A percentile compares a stretch with the other conserved stretches of the same genome.
Conservation (phyloP, 2,329 filamentous ascomycete species). For the Myriosclerotinia duriaeana region DNA sequence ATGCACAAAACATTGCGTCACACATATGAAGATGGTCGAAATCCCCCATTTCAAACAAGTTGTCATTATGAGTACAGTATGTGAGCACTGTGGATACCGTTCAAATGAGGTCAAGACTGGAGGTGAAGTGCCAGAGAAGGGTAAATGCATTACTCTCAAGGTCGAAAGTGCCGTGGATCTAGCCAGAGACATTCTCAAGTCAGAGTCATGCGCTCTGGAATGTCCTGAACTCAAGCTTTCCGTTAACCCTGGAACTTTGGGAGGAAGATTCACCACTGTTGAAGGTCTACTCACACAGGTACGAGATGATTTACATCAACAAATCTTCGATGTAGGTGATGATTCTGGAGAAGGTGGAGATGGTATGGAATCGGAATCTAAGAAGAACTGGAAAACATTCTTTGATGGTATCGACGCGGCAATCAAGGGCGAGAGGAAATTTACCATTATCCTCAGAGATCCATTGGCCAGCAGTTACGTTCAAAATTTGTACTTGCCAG, state of each 20-base stretch:
- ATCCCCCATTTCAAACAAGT: slow-evolving; percentile 99
- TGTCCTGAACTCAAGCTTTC: slow-evolving; percentile 84
- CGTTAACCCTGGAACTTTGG: slow-evolving; percentile 90
- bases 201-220: slow-evolving; percentile 82
- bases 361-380: slow-evolving; percentile 66
- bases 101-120: slow-evolving; percentile 98
- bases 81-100: slow-evolving; percentile 87
- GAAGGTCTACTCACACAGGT: slow-evolving; percentile 93
- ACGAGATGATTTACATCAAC: slow-evolving; percentile 79
- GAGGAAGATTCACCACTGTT: slow-evolving; percentile 93
- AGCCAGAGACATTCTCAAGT: slow-evolving; percentile 91
- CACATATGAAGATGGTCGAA: slow-evolving; percentile 98
- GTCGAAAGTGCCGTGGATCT: slow-evolving; percentile 73
- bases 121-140: slow-evolving; percentile 82
- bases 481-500: slow-evolving; percentile 79
- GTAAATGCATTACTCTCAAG: slow-evolving; percentile 76
- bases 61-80: slow-evolving; percentile 90
- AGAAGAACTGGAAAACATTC: slow-evolving; percentile 75
- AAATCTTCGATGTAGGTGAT: slow-evolving; percentile 77
- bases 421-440: slow-evolving; percentile 76
- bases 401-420: slow-evolving; percentile 75
- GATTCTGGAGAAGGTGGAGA: slow-evolving; percentile 65
- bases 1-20: slow-evolving; percentile 80
- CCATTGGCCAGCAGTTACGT: slow-evolving; percentile 92
- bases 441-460: slow-evolving; percentile 81